Evolutionary conservation across 2,329 filamentous ascomycete species (phyloP).

Genomic region (Penicillium sp.): DNA sequence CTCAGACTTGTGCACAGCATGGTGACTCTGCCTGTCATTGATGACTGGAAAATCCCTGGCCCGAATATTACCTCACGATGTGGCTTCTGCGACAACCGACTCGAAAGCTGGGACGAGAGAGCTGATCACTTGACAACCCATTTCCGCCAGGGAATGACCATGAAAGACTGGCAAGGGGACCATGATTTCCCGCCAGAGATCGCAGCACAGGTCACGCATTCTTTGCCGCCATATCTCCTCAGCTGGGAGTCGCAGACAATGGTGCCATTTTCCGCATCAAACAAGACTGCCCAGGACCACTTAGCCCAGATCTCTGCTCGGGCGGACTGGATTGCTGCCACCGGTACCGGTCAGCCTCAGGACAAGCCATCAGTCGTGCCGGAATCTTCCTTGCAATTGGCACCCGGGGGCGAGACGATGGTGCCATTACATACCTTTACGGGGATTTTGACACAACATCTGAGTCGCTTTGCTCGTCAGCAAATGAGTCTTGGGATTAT

Average conservation of each 20-base stretch:
- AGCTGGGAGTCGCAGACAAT: constrained; percentile 19
- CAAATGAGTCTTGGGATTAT: constrained; percentile 18
- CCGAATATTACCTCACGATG: constrained; percentile 52
- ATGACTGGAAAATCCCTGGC: constrained; percentile 33
- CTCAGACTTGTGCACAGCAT: constrained; percentile 53
- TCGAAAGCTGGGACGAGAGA: constrained; percentile 53
- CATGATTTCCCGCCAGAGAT: constrained; percentile 42
- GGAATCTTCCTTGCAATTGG: neutral
- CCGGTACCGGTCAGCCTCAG: neutral
- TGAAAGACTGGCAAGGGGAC: constrained; percentile 57
- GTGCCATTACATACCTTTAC: constrained; percentile 4
- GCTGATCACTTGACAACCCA: constrained; percentile 55
- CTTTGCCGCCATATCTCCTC: constrained; percentile 25
- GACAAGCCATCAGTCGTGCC: neutral
- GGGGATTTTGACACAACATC: constrained; percentile 16
- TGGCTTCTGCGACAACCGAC: constrained; percentile 52
- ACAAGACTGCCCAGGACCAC: constrained; percentile 17
- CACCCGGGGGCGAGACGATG: neutral
- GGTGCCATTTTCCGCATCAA: constrained; percentile 24
- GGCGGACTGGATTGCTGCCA: constrained; percentile 3
- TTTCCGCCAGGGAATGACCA: constrained; percentile 53
- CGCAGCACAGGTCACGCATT: constrained; percentile 17
- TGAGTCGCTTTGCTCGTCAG: constrained; percentile 20
- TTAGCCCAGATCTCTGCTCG: constrained; percentile 21
- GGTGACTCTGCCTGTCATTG: constrained; percentile 29